phyloP scores from a whole-genome alignment of 73 alveolate genomes.

The Tetrahymena thermophila region DNA sequence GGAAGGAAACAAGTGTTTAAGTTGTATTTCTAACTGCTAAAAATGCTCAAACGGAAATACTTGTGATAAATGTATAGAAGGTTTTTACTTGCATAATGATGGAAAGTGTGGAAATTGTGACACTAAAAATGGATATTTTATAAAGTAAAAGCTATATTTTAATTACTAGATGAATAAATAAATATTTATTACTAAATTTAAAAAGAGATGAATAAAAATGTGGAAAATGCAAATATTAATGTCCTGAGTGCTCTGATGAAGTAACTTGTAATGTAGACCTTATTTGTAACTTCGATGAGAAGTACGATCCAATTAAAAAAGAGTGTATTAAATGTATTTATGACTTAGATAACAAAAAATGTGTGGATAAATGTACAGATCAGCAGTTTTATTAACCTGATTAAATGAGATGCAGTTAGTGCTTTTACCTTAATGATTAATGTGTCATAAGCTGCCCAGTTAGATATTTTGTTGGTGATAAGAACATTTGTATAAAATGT shows the following conservation, averaged over 20 bases:
- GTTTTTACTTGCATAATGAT: neutral
- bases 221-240: neutral
- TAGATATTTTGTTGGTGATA: neutral
- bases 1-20: neutral
- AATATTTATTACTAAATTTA: no score
- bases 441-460: neutral
- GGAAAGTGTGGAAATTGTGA: neutral
- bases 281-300: neutral
- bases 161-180: no score
- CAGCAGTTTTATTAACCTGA: neutral
- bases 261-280: neutral
- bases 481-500: neutral
- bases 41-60: neutral
- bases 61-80: neutral
- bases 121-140: neutral
- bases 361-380: neutral
- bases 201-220: neutral
- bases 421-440: neutral
- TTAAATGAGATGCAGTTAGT: neutral
- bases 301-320: neutral
- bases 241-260: neutral
- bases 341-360: neutral
- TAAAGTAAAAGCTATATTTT: neutral
- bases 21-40: neutral
- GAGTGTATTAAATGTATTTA: neutral